A percentile compares a stretch with the other conserved stretches of the same genome.
These are phyloP conservation scores for Onygena corvina DNA, from an alignment of 2,329 filamentous ascomycete species.

Conservation along the genomic window DNA sequence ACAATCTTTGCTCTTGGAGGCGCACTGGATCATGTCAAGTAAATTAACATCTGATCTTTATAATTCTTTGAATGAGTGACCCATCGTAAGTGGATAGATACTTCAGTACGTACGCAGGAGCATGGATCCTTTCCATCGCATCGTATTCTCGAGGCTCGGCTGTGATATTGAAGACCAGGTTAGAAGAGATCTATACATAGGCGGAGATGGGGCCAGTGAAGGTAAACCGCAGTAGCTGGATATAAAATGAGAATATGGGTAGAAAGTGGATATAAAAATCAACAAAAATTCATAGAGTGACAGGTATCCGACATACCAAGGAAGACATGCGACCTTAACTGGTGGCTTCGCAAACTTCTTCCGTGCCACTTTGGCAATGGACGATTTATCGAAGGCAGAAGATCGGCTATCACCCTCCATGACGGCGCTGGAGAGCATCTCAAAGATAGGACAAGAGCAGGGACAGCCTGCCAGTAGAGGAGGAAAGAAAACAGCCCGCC, in stretches of 20 bases:
- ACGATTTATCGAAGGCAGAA: constrained; percentile 2
- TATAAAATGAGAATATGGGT: constrained; percentile 10
- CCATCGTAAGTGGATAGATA: background rate
- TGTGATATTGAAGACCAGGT: constrained; percentile 15
- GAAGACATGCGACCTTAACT: constrained; percentile 35
- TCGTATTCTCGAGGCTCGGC: constrained; percentile 33
- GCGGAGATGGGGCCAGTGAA: background rate
- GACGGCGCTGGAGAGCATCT: background rate
- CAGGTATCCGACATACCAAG: constrained; percentile 26
- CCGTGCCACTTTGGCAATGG: constrained; percentile 9
- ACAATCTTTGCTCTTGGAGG: constrained; percentile 30
- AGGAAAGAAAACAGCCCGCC: background rate
- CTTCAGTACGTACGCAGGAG: constrained; percentile 29
- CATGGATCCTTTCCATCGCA: constrained; percentile 36
- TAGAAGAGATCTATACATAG: constrained; percentile 7
- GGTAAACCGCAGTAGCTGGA: constrained; percentile 10
- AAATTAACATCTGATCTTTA: background rate
- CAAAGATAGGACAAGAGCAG: background rate
- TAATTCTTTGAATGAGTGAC: background rate
- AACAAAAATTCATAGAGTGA: constrained; percentile 3
- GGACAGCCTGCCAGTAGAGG: background rate
- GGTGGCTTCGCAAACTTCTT: constrained; percentile 37
- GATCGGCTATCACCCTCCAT: constrained; percentile 1
- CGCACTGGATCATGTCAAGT: constrained; percentile 23
- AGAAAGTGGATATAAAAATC: background rate